A percentile compares a stretch with the other conserved stretches of the same genome.
phyloP scores from a whole-genome alignment of 2,329 filamentous ascomycete species.

The Fusarium poae region DNA sequence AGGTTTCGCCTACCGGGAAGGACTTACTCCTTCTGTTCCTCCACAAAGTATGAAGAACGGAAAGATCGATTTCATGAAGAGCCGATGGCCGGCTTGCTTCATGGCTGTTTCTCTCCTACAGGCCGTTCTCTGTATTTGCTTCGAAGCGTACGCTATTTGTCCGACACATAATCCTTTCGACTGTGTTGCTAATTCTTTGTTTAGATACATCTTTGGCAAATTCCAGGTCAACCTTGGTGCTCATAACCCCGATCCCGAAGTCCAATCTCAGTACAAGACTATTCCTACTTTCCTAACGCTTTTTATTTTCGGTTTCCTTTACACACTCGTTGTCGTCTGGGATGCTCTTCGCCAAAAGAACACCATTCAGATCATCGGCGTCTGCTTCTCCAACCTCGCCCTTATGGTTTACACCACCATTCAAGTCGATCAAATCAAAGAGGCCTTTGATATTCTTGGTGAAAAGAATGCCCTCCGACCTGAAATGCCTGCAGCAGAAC shows the following conservation, averaged over 20 bases:
- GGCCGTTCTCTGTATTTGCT: conserved; percentile 81
- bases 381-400: conserved; percentile 92
- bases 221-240: conserved; percentile 76
- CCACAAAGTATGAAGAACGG: conserved; percentile 51
- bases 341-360: conserved; percentile 96
- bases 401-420: conserved; percentile 93
- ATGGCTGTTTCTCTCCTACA: conserved; percentile 80
- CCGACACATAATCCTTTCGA: background rate
- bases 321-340: conserved; percentile 89
- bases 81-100: conserved; percentile 90
- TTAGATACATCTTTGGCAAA: conserved; percentile 87
- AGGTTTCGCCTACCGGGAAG: conserved; percentile 56
- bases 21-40: conserved; percentile 52
- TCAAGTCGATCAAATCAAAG: conserved; percentile 89
- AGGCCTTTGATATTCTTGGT: conserved; percentile 73
- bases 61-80: conserved; percentile 79
- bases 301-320: conserved; percentile 97
- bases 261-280: conserved; percentile 71
- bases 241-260: conserved; percentile 56
- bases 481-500: conserved; percentile 52
- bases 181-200: conserved; percentile 31
- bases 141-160: conserved; percentile 82
- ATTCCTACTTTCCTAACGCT: conserved; percentile 96
- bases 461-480: conserved; percentile 59
- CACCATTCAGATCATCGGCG: conserved; percentile 96